Base-by-base conservation (phyloP, 345 rosid species). In the Salix koriyanagi region DNA sequence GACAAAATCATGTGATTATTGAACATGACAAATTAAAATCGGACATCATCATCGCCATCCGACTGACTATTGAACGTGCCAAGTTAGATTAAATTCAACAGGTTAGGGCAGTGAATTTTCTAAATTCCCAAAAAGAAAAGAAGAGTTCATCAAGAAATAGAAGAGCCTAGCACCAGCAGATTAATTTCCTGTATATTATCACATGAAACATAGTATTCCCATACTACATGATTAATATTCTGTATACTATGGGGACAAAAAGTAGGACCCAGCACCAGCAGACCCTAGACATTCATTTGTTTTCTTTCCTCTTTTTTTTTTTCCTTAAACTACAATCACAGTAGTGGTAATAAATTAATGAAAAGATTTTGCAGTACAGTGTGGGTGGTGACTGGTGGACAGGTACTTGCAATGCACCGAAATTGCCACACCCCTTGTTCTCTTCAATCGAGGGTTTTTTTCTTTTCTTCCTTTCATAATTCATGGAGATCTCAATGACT, bases 351-450 rank as follows among this genome's bases (percentile, higher is more conserved):
- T 44, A 37, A 76, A 64, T 6, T 10, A 13, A 26, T 10, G 77
- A 13, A 42, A 42, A 46, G 52, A 46, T 46, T 46, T 3, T 14
- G 18, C 52, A 46, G 52, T 14, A 28, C 50, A 37, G 50, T 10
- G 5, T 36, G 56, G 46, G 42, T 10, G 64, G 75, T 64, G 42
- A 21, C 69, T 58, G 72, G 76, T 72, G 69, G 79, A 21, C 64
- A 54, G 74, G 75, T 74, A 73, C 81, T 79, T 79, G 85, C 86
- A 84, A 73, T 71, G 78, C 84, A 81, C 88, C 81, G 85, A 83
- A 83, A 83, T 80, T 85, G 87, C 83, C 88, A 84, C 83, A 64
- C 66, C 87, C 68, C 75, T 70, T 70, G 32, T 79, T 81, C 89
- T 76, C 85, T 82, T 75, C 75, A 70, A 84, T 82, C 90, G 88